phyloP scores from a whole-genome alignment of 2,329 filamentous ascomycete species.

The Aspergillus sp. region DNA sequence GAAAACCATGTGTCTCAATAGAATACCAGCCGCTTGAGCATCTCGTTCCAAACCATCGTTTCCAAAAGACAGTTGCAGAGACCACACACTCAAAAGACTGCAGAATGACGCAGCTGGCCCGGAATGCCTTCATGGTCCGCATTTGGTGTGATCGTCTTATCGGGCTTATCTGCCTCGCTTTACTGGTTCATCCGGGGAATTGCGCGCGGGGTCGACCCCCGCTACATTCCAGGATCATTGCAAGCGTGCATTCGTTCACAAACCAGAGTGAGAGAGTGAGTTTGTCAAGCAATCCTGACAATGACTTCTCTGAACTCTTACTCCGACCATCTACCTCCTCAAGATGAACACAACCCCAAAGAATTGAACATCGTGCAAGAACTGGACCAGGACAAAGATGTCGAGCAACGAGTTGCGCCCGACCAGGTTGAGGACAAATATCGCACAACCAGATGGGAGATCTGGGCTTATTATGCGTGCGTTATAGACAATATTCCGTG shows the following conservation, averaged over 20 bases:
- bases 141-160: not conserved
- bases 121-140: not conserved
- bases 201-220: not conserved
- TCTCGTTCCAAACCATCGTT: no score
- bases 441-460: conserved; percentile 55
- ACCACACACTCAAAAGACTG: no score
- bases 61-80: no score
- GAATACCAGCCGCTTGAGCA: no score
- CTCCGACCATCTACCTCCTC: not conserved
- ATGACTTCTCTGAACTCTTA: not conserved
- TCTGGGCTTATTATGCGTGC: conserved; percentile 59
- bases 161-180: not conserved
- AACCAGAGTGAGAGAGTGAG: not conserved
- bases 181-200: not conserved
- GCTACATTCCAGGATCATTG: not conserved
- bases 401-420: conserved; percentile 49
- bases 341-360: not conserved
- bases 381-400: conserved; percentile 3
- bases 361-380: not conserved
- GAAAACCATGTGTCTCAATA: not conserved
- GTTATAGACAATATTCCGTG: conserved; percentile 21
- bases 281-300: not conserved
- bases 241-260: not conserved
- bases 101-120: not conserved
- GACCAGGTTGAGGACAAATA: conserved; percentile 58